Conservation (phyloP, 768 basidiomycete species). For the Hericium rajendrae region DNA sequence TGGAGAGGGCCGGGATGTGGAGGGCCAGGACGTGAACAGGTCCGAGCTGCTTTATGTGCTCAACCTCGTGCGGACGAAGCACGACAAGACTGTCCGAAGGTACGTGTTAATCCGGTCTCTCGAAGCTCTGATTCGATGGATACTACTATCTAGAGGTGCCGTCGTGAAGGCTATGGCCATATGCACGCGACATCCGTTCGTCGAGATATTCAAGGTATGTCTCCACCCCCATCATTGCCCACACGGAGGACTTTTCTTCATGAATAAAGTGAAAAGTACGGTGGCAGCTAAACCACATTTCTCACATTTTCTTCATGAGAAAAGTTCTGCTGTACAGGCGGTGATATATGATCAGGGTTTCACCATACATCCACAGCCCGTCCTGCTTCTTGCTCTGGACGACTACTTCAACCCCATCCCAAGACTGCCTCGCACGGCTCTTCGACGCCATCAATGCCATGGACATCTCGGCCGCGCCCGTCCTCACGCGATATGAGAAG, state of each 20-base stretch:
- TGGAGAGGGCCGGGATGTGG: slow-evolving; percentile 17
- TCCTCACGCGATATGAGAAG: slow-evolving; percentile 73
- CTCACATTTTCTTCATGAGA: no score
- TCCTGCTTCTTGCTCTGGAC: slow-evolving; percentile 87
- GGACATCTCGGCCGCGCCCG: slow-evolving; percentile 72
- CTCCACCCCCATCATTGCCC: background rate
- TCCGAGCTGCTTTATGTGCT: slow-evolving; percentile 73
- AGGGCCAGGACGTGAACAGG: slow-evolving; percentile 18
- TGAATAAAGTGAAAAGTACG: background rate
- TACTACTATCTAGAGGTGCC: slow-evolving; percentile 57
- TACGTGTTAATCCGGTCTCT: slow-evolving; percentile 24
- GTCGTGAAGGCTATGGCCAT: slow-evolving; percentile 92
- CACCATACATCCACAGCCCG: slow-evolving; percentile 47
- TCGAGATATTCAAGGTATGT: slow-evolving; percentile 88
- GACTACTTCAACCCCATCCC: slow-evolving; percentile 90
- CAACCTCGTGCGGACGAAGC: slow-evolving; percentile 85
- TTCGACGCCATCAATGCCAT: slow-evolving; percentile 93
- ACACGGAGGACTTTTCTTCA: background rate
- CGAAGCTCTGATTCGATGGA: background rate
- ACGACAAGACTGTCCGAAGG: slow-evolving; percentile 77
- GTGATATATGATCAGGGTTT: background rate
- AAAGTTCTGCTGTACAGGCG: no score
- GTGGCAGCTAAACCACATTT: no score
- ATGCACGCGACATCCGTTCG: slow-evolving; percentile 86
- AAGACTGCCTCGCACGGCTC: slow-evolving; percentile 81